Base-by-base conservation (phyloP, 768 basidiomycete species). In the Hypsizygus marmoreus region DNA sequence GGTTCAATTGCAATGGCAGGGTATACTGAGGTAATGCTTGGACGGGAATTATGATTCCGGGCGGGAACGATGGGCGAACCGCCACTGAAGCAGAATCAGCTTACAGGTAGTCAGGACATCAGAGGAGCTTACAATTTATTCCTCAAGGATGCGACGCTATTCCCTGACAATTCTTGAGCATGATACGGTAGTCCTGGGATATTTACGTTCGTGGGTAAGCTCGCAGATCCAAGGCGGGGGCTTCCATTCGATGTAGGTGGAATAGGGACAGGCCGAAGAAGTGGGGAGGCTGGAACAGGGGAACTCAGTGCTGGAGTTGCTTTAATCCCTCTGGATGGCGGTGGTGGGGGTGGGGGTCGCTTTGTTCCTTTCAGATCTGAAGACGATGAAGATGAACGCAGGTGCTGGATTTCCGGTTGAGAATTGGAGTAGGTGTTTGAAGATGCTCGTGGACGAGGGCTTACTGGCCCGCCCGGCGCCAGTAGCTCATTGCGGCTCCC, bases 341-440 rank as follows among this genome's bases (percentile, higher is more conserved):
- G 79, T 1, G 84, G 84, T 0, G 84, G 84, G 0, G 79, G 80
- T 0, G 84, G 83, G 2, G 76, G 72, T 39, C 81, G 74, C 50
- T 73, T 78, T 4, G 64, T 60, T 11, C 64, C 57, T 45, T 75
- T 77, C 34, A 80, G 51, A 54, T 86, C 84, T 2, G 81, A 80
- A 4, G 76, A 70, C 2, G 83, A 83, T 2, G 74, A 71, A 0
- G 77, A 73, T 7, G 70, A 50, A 12, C 77, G 75, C 20, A 83
- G 58, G 11, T 57, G 57, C 24, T 65, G 70, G 17, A 55, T 53
- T 34, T 54, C 61, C 37, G 54, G 50, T 43, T 46, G 53, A 8
- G 60, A 43, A 38, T 66, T 50, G 24, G 67, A 42, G 54, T 50
- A 73, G 28, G 54, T 66, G 55, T 57, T 62, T 39, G 68, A 68